Evolutionary conservation across 2,329 filamentous ascomycete species (phyloP).

Genomic region (Remersonia thermophila): DNA sequence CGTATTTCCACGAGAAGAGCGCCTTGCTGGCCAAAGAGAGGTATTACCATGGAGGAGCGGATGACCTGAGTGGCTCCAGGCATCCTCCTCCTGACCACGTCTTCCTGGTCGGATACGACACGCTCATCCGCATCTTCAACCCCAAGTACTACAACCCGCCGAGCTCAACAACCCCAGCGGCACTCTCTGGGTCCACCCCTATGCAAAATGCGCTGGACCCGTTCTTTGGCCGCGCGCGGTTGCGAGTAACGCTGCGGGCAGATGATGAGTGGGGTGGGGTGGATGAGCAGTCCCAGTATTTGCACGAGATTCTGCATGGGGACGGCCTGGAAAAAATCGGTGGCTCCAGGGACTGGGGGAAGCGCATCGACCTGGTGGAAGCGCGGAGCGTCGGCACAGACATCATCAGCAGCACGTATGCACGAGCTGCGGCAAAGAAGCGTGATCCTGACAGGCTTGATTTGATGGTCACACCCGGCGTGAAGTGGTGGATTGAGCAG

Average conservation of each 20-base stretch:
- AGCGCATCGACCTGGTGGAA: constrained; percentile 46
- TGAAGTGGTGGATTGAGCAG: constrained; percentile 45
- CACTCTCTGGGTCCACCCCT: constrained; percentile 14
- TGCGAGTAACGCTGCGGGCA: constrained; percentile 53
- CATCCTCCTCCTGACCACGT: constrained; percentile 21
- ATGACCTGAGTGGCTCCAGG: too few relatives aligned
- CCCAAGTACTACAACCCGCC: constrained; percentile 54
- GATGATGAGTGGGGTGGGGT: constrained; percentile 47
- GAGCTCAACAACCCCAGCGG: constrained; percentile 5
- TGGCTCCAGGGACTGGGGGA: constrained; percentile 45
- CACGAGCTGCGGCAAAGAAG: constrained; percentile 42
- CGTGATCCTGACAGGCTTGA: constrained; percentile 35
- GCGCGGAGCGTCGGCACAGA: constrained; percentile 30
- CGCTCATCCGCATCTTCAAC: constrained; percentile 57
- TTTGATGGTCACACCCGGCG: constrained; percentile 42
- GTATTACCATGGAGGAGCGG: background rate
- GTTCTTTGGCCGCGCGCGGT: constrained; percentile 49
- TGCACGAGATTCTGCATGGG: constrained; percentile 35
- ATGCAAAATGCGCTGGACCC: constrained; percentile 45
- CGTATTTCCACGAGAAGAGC: constrained; percentile 66
- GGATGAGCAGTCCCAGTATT: constrained; percentile 41
- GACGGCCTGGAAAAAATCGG: constrained; percentile 37
- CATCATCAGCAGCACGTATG: constrained; percentile 48
- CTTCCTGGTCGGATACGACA: constrained; percentile 66
- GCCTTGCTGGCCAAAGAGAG: constrained; percentile 34